Evolutionary conservation across 768 basidiomycete genomes (phyloP).

Genomic region (Flagelloscypha sp.): DNA sequence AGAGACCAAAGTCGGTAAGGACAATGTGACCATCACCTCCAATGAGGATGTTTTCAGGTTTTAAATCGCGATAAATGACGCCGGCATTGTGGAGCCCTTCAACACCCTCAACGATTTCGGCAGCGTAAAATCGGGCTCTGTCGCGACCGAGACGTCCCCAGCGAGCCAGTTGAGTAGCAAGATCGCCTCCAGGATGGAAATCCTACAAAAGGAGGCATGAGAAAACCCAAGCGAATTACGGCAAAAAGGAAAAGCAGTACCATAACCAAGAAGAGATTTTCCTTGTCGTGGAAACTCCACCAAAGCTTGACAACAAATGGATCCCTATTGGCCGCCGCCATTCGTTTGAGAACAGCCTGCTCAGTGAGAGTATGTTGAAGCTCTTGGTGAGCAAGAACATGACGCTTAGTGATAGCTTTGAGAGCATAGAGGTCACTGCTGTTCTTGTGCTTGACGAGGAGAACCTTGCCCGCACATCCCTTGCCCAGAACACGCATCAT

Average conservation of each 20-base stretch:
- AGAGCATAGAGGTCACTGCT: constrained; percentile 75
- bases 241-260: constrained; percentile 30
- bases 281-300: constrained; percentile 98
- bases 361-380: constrained; percentile 94
- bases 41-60: constrained; percentile 95
- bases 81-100: constrained; percentile 91
- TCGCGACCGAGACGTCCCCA: constrained; percentile 93
- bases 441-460: constrained; percentile 78
- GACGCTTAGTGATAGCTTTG: constrained; percentile 97
- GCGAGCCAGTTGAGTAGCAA: constrained; percentile 93
- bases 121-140: constrained; percentile 93
- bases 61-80: constrained; percentile 95
- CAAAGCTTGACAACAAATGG: constrained; percentile 94
- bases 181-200: constrained; percentile 92
- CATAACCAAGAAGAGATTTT: constrained; percentile 96
- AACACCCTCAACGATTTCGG: constrained; percentile 94
- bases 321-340: constrained; percentile 70
- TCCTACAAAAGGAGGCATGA: constrained; percentile 39
- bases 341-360: constrained; percentile 88
- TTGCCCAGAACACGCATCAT: constrained; percentile 95
- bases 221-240: not conserved
- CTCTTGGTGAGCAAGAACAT: constrained; percentile 95
- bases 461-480: constrained; percentile 94
- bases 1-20: constrained; percentile 93
- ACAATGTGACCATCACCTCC: constrained; percentile 93